Base-by-base conservation (phyloP, 2,329 filamentous ascomycete genomes). In the Epichloe sibirici region DNA sequence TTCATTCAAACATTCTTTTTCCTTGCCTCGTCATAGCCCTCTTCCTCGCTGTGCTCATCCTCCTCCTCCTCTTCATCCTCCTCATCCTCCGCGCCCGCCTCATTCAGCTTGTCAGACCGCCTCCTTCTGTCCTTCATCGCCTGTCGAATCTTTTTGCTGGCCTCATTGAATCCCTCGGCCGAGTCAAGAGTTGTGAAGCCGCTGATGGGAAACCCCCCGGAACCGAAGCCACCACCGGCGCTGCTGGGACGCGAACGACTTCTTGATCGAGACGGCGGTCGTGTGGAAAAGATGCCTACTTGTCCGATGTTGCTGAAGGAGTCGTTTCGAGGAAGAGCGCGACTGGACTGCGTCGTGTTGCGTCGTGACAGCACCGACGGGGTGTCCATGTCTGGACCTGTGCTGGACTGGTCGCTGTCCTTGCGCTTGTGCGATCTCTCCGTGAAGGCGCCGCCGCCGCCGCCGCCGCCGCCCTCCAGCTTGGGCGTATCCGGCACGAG, bases 241-340 rank as follows among this genome's bases (percentile, higher is more conserved):
- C 83, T 88, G 66, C 85, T 81, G 61, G 81, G 88, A 49, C 85
- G 77, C 61, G 82, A 87, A 28, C 86, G 77, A 58, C 79, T 84
- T 53, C 83, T 78, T 49, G 79, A 84, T n/a, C 89, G 83, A 49
- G 87, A 94, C n/a, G 85, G 78, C 4, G 90, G 90, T 34, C 88
- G 78, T 15, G 88, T 93, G 3, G 90, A 89, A 71, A 97, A 98
- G 70, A 98, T 85, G 56, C 86, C 88, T 58, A 95, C 85, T 48
- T 80, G 82, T 12, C 88, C 86, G 57, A 97, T 85, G 66, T 97
- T 91, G 68, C 85, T 85, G 71, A 96, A 96, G 0, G 88, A 93
- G 69, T 97, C 93, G 71, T 95, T 96, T 55, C 87, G 83, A 8
- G 91, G 90, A 58, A 79, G 72, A 2, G 73, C 71, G 17, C 74